Base-by-base conservation (phyloP, 306 rosid species). In the Trifolium subterraneum region DNA sequence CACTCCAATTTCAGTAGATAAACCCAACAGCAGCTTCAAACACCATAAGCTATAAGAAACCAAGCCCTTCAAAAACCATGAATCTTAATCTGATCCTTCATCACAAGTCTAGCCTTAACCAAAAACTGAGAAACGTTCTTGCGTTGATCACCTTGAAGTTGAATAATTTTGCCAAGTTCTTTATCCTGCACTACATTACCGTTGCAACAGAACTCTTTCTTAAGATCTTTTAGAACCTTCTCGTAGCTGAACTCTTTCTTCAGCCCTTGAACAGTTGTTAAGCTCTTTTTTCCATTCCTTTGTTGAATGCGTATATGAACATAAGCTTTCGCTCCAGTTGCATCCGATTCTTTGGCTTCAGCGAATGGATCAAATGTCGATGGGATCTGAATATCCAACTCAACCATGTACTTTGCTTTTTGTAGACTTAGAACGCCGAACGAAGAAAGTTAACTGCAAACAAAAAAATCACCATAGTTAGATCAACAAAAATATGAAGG, bases 131-230 rank as follows among this genome's bases (percentile, higher is more conserved):
- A 89, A 7, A 84, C 97, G 69, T 93, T 93, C 80, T 90, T 93
- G 71, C 98, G 88, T 63, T 93, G 98, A 71, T 93, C 98, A 10
- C 98, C 98, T 56, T 93, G 97, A 69, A 93, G 97, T 48, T 93
- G 98, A 35, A 93, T 86, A 61, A 93, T 85, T 83, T 90, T 90
- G 9, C 98, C 98, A 10, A 90, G 80, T 38, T 85, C 93, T 79
- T 90, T 93, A 74, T 93, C 98, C 75, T 87, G 91, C 51, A 93
- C 98, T n/a, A 93, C 98, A 78, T 90, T 90, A 29, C 98, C 98
- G 85, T 93, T 93, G 84, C 98, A 93, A 70, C 97, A 93, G 47
- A 93, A 90, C 48, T 83, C 93, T 60, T 86, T 93, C 88, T 93
- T 93, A 9, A 93, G 83, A 47, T 90, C 95, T 68, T 93, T 93